phyloP scores from a whole-genome alignment of 148 eudicot genomes.

The Chenopodium quinoa region DNA sequence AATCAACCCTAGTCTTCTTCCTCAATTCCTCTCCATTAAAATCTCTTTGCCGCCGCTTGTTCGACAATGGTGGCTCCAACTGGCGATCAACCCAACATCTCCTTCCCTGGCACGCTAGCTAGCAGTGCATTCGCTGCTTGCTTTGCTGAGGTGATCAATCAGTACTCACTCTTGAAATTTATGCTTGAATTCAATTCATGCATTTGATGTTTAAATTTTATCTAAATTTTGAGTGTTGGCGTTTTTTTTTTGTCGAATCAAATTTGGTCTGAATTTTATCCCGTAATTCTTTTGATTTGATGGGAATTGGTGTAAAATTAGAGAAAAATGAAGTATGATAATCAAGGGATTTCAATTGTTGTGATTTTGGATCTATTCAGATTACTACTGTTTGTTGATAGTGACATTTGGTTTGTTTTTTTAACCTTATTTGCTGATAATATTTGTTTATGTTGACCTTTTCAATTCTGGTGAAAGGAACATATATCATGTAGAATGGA shows the following conservation, averaged over 20 bases:
- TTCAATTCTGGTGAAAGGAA: background rate
- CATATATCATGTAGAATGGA: background rate
- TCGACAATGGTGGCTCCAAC: conserved; percentile 29
- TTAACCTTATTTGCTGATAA: background rate
- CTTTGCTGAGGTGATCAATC: conserved; percentile 73
- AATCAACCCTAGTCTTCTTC: background rate
- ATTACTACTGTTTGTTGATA: background rate
- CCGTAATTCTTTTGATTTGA: conserved; percentile 9
- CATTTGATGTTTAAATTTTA: too few relatives aligned
- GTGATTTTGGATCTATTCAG: background rate
- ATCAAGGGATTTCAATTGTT: background rate
- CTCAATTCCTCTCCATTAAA: background rate
- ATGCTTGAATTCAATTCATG: too few relatives aligned
- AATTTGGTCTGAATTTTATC: background rate
- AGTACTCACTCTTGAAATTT: background rate
- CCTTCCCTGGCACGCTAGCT: conserved; percentile 68
- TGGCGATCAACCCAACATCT: conserved; percentile 46
- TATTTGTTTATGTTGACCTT: background rate
- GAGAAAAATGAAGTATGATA: background rate
- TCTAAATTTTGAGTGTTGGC: too few relatives aligned
- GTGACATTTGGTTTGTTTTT: background rate
- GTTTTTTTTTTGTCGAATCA: too few relatives aligned
- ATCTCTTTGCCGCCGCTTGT: background rate
- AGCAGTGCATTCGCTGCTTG: conserved; percentile 90
- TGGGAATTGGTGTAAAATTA: background rate